phyloP scores from a whole-genome alignment of 768 basidiomycete genomes.

The Favolaschia claudopus region DNA sequence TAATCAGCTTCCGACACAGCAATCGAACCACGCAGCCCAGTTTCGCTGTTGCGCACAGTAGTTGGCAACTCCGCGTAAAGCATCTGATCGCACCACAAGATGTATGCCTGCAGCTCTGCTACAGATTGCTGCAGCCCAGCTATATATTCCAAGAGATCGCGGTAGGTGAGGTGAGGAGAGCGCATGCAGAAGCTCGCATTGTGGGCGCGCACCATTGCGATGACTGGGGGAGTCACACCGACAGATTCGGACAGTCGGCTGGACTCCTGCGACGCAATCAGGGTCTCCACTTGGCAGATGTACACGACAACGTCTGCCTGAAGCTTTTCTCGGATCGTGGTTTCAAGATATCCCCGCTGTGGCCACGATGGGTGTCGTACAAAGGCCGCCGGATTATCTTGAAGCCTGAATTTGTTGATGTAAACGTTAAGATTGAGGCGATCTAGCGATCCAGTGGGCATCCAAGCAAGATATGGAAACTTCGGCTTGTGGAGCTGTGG shows the following conservation, averaged over 20 bases:
- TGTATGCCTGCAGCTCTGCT: conserved; percentile 4
- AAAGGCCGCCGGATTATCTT: background rate
- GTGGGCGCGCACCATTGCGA: conserved; percentile 3
- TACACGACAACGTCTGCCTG: conserved; percentile 1
- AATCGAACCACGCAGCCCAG: background rate
- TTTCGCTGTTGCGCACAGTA: background rate
- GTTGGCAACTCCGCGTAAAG: background rate
- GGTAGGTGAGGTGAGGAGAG: background rate
- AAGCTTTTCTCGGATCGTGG: background rate
- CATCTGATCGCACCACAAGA: conserved; percentile 2
- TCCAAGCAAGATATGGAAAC: conserved; percentile 4
- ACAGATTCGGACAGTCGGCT: background rate
- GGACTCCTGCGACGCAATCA: background rate
- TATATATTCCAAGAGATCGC: conserved; percentile 3
- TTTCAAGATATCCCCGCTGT: background rate
- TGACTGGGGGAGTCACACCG: background rate
- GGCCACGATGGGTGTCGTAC: background rate
- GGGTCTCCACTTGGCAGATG: background rate
- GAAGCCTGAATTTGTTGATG: background rate
- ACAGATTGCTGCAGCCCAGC: background rate
- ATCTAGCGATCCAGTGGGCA: background rate
- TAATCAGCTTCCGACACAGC: background rate
- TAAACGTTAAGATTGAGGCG: background rate
- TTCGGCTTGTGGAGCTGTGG: background rate
- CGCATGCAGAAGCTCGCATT: background rate